Base-by-base conservation (phyloP, 176 grass and related monocot genomes). In the Pontederia paniculata region DNA sequence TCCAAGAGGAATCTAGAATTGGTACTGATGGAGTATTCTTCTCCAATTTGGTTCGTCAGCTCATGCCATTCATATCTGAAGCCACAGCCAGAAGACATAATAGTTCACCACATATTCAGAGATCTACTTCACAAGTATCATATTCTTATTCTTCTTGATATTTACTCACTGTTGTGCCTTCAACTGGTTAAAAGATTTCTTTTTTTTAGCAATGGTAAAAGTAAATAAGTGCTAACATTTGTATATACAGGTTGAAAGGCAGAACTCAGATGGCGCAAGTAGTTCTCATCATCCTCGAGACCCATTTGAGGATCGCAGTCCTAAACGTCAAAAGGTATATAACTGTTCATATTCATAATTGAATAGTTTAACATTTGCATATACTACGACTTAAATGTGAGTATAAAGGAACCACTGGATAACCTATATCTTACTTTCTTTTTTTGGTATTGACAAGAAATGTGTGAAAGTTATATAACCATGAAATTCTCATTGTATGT, bases 21-120 rank as follows among this genome's bases (percentile, higher is more conserved):
- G 77, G 51, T 45, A 83, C 88, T 15, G 93, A 98, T 55, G 93
- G 80, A 19, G 14, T 91, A 52, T 75, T 50, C 54, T 98, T 98
- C 54, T 79, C 93, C 64, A 80, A 74, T 53, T 79, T 91, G 48
- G 74, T 98, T 45, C 70, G 69, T 15, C 73, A 98, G 57, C 74
- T 98, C 75, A 84, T 98, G 86, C 93, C 93, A 56, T 80, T 81
- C 65, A 81, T 98, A 64, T 77, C 83, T 82, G 71, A 84, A 60
- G 59, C 57, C 50, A 67, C 72, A 63, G 52, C 74, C 76, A 47
- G 31, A 58, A 58, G 15, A 56, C 69, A 65, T 66, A 73, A 63
- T 74, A 75, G 48, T 28, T 53, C 44, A 42, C 5, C 50, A 44
- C 42, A 17, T 15, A 54, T 20, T 54, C 16, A 67, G 13, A 41